These are phyloP conservation scores for Epichloe elymi DNA, from an alignment of 2,329 filamentous ascomycete species.

Conservation along the genomic window DNA sequence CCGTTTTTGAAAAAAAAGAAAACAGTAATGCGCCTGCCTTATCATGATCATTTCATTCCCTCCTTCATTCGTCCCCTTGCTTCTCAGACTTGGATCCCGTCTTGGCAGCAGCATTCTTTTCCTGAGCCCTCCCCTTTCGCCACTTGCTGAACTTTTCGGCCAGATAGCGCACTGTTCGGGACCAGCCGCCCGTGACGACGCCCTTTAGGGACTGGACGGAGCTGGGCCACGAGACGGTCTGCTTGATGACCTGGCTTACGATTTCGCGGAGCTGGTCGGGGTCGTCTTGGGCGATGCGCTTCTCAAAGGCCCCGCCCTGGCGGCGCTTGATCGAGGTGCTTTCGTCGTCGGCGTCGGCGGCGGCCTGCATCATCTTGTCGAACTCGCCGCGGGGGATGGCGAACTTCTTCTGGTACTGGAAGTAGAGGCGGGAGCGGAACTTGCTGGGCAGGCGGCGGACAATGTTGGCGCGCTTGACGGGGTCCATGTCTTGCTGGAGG, in stretches of 20 bases:
- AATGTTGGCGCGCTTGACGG: constrained; percentile 85
- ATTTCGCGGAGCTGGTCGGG: constrained; percentile 53
- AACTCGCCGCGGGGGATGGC: constrained; percentile 70
- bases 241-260: constrained; percentile 65
- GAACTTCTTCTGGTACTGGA: constrained; percentile 86
- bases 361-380: constrained; percentile 68
- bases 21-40: background rate
- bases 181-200: constrained; percentile 61
- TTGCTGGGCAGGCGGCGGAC: constrained; percentile 76
- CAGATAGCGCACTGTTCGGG: constrained; percentile 60
- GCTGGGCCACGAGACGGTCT: constrained; percentile 87
- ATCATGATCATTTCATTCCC: background rate
- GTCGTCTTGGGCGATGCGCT: constrained; percentile 62
- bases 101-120: constrained; percentile 13
- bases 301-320: constrained; percentile 76
- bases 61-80: background rate
- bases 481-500: constrained; percentile 84
- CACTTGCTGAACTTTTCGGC: constrained; percentile 68
- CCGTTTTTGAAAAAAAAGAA: background rate
- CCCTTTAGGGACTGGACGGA: constrained; percentile 80
- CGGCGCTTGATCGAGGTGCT: constrained; percentile 55
- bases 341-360: constrained; percentile 54
- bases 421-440: constrained; percentile 85
- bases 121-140: constrained; percentile 26
- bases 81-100: background rate